Evolutionary conservation across 2,329 filamentous ascomycete species (phyloP).

Genomic region (Cadophora gregata): DNA sequence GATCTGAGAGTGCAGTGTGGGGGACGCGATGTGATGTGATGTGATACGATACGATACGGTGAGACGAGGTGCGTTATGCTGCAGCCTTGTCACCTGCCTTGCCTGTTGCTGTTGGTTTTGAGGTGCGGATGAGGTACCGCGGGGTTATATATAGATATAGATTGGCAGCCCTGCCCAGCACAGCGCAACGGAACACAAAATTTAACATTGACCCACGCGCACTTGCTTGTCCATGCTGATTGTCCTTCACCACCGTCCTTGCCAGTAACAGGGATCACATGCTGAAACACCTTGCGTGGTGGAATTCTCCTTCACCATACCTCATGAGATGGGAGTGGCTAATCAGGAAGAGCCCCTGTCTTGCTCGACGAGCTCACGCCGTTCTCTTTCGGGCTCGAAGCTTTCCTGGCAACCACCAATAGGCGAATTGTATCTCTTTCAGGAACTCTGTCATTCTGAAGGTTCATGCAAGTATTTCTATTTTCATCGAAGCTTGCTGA

Average conservation of each 20-base stretch:
- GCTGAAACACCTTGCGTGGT: neutral
- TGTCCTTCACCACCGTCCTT: neutral
- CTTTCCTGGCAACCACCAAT: neutral
- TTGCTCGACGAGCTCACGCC: neutral
- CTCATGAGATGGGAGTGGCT: neutral
- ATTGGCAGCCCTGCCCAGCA: neutral
- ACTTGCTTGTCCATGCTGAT: neutral
- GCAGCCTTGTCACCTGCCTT: neutral
- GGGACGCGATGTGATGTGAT: neutral
- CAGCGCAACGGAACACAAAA: slow-evolving; percentile 1
- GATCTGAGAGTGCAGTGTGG: neutral
- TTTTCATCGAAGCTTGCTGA: neutral
- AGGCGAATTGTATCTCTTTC: neutral
- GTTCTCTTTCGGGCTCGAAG: neutral
- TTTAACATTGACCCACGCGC: neutral
- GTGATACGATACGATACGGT: too few relatives aligned
- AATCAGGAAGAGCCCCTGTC: neutral
- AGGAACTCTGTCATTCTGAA: neutral
- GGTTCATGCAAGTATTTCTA: slow-evolving; percentile 8
- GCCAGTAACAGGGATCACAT: neutral
- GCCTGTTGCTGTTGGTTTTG: neutral
- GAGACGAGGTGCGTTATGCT: too few relatives aligned
- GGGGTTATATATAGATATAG: slow-evolving; percentile 7
- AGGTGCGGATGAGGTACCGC: neutral
- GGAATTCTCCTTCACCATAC: neutral